These are phyloP conservation scores for Bidens hawaiensis DNA, from an alignment of 140 eudicot species.

Conservation along the genomic window DNA sequence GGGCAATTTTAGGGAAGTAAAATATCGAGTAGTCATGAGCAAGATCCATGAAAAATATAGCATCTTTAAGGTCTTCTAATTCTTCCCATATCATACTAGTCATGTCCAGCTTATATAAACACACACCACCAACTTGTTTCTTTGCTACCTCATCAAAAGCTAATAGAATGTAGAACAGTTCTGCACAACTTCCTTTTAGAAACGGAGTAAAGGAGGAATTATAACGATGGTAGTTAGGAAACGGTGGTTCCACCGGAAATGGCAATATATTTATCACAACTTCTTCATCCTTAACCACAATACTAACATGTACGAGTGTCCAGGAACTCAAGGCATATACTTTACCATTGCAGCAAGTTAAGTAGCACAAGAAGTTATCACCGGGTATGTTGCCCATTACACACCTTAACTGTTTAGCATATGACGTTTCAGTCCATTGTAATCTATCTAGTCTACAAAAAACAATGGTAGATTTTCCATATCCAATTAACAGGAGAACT, in stretches of 20 bases:
- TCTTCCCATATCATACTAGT: constrained; percentile 4
- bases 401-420: not conserved
- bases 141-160: not conserved
- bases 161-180: not conserved
- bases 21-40: not conserved
- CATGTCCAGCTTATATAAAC: not conserved
- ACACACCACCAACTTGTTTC: not conserved
- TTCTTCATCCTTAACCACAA: not conserved
- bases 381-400: too few relatives aligned
- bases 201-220: not conserved
- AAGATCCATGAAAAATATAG: too few relatives aligned
- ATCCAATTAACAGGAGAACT: not conserved
- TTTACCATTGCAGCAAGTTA: constrained; percentile 8
- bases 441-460: not conserved
- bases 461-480: not conserved
- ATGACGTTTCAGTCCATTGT: constrained; percentile 12
- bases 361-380: not conserved
- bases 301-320: not conserved
- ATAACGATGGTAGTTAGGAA: not conserved
- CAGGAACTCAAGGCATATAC: not conserved
- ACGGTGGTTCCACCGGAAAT: not conserved
- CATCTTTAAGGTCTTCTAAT: not conserved
- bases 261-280: constrained; percentile 3
- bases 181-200: not conserved
- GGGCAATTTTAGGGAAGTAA: not conserved